phyloP scores from a whole-genome alignment of 2,329 filamentous ascomycete species.

The Zasmidium citrigriseum region DNA sequence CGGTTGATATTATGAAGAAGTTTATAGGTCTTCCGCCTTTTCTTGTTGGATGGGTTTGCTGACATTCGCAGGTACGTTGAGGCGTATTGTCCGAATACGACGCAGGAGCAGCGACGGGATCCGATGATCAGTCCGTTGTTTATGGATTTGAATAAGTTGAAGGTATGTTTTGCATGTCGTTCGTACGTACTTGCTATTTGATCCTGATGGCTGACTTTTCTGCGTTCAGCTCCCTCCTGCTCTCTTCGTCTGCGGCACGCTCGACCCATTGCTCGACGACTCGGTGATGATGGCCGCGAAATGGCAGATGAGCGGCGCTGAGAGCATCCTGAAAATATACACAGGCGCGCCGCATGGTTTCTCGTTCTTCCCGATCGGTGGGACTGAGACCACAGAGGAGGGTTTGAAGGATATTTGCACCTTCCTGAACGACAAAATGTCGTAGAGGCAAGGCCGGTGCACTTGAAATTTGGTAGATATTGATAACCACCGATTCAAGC shows the following conservation, averaged over 20 bases:
- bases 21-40: constrained; percentile 22
- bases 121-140: constrained; percentile 54
- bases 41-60: constrained; percentile 1
- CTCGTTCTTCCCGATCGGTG: constrained; percentile 42
- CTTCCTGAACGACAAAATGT: constrained; percentile 37
- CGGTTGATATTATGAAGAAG: constrained; percentile 46
- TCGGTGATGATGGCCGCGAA: constrained; percentile 56
- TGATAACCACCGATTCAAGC: not conserved
- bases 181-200: not conserved
- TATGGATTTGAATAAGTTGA: constrained; percentile 42
- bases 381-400: constrained; percentile 39
- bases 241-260: constrained; percentile 57
- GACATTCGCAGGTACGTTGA: constrained; percentile 42
- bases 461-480: not conserved
- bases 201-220: constrained; percentile 16
- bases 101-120: constrained; percentile 43
- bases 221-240: constrained; percentile 49
- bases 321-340: constrained; percentile 43
- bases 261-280: constrained; percentile 56
- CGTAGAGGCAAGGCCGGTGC: too few species aligned
- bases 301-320: constrained; percentile 54
- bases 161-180: constrained; percentile 12
- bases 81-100: constrained; percentile 48
- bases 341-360: constrained; percentile 57
- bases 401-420: constrained; percentile 41